Evolutionary conservation across 345 rosid genomes (phyloP).

Genomic region (Eucalyptus tenuipes): DNA sequence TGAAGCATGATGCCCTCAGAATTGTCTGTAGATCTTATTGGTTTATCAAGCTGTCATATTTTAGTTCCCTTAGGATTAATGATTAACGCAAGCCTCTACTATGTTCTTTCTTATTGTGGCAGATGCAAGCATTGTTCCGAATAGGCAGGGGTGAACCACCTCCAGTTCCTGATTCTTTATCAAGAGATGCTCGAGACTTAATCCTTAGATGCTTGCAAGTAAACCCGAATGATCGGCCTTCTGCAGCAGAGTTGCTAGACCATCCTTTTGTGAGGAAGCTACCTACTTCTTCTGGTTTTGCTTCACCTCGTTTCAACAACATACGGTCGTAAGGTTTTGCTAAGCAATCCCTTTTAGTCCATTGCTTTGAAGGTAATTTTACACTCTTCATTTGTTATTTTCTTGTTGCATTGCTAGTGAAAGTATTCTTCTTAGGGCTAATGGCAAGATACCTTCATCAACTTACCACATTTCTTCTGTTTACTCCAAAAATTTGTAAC

Average conservation of each 20-base stretch:
- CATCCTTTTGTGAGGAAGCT: conserved; percentile 5
- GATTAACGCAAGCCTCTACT: not conserved
- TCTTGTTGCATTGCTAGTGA: not conserved
- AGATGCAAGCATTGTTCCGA: conserved; percentile 1
- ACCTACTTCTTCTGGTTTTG: not conserved
- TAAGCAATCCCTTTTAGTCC: not conserved
- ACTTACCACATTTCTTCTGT: not conserved
- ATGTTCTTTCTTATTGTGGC: not conserved
- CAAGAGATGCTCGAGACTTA: not conserved
- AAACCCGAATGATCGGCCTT: not conserved
- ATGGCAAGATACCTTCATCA: not conserved
- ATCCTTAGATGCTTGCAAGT: conserved; percentile 2
- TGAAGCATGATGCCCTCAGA: not conserved
- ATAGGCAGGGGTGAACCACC: conserved; percentile 4
- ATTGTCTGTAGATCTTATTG: not conserved
- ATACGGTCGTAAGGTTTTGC: not conserved
- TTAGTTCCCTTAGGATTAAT: not conserved
- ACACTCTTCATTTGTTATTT: not conserved
- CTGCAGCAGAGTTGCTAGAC: not conserved
- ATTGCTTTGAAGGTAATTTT: not conserved
- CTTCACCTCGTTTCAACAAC: not conserved
- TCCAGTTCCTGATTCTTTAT: not conserved
- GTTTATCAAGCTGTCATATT: not conserved
- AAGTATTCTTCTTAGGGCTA: not conserved
- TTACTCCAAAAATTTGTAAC: not conserved